phyloP scores from a whole-genome alignment of 768 basidiomycete genomes.

The Pleurotus platypus region DNA sequence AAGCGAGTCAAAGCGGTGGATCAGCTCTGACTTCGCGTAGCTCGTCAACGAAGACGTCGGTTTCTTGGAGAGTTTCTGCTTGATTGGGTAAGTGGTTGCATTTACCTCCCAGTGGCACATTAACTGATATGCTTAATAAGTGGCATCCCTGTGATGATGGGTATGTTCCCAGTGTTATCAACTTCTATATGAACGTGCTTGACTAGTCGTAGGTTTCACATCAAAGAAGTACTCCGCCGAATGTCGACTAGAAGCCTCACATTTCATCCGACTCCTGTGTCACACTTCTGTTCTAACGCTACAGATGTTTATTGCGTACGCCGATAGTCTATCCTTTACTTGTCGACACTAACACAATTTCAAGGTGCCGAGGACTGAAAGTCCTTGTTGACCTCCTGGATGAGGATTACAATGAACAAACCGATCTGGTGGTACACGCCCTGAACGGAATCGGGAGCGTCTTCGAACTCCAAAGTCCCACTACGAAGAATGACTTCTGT shows the following conservation, averaged over 20 bases:
- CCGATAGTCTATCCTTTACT: conserved; percentile 15
- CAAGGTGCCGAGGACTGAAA: conserved; percentile 89
- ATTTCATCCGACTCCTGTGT: conserved; percentile 90
- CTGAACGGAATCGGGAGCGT: conserved; percentile 93
- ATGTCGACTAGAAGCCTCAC: conserved; percentile 91
- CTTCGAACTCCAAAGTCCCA: conserved; percentile 93
- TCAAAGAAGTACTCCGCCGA: conserved; percentile 92
- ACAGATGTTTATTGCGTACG: conserved; percentile 98
- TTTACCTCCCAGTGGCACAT: not conserved
- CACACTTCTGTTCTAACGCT: conserved; percentile 90
- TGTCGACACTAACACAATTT: not conserved
- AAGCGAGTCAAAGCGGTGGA: not conserved
- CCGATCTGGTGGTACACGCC: conserved; percentile 88
- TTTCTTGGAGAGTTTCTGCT: conserved; percentile 91
- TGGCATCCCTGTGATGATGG: conserved; percentile 95
- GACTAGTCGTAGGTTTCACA: conserved; percentile 64
- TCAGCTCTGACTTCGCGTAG: conserved; percentile 37
- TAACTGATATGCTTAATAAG: conserved; percentile 27
- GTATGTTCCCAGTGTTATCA: conserved; percentile 31
- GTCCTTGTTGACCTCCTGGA: conserved; percentile 95
- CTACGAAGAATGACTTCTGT: conserved; percentile 97
- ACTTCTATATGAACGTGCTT: conserved; percentile 2
- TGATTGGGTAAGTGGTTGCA: conserved; percentile 63
- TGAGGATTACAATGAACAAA: conserved; percentile 91
- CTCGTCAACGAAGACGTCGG: conserved; percentile 72